phyloP scores from a whole-genome alignment of 116 monocot species.

The Phalaenopsis hybrid region DNA sequence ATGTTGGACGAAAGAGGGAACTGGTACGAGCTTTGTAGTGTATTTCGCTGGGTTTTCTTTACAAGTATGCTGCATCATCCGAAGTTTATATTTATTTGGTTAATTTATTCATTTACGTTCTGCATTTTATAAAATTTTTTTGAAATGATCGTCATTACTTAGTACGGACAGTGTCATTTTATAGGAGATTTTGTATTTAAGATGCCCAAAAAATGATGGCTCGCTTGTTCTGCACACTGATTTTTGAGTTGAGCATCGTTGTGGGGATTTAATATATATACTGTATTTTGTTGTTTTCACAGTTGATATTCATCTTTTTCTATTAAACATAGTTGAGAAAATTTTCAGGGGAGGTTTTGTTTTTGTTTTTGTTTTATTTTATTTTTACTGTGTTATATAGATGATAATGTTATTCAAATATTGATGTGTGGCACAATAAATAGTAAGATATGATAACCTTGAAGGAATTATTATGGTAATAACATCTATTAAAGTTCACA shows the following conservation, averaged over 20 bases:
- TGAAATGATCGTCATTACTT: neutral
- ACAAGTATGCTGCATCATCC: neutral
- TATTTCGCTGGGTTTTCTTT: neutral
- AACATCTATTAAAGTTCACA: too few species aligned
- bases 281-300: neutral
- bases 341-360: neutral
- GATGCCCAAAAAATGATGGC: too few species aligned
- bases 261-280: too few species aligned
- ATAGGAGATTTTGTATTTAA: neutral
- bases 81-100: neutral
- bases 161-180: neutral
- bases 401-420: too few species aligned
- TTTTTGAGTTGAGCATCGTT: too few species aligned
- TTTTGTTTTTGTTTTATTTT: too few species aligned
- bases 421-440: too few species aligned
- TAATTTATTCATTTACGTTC: neutral
- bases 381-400: too few species aligned
- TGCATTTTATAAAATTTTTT: neutral
- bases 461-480: too few species aligned
- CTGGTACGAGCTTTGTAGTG: slow-evolving; percentile 5
- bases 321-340: neutral
- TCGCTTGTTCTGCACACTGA: too few species aligned
- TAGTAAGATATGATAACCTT: too few species aligned
- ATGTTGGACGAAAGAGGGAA: slow-evolving; percentile 6
- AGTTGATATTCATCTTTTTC: neutral